Evolutionary conservation across 768 basidiomycete genomes (phyloP), one percentile per base, ranked within the genome.

Genomic region (Tylopilus balloui): DNA sequence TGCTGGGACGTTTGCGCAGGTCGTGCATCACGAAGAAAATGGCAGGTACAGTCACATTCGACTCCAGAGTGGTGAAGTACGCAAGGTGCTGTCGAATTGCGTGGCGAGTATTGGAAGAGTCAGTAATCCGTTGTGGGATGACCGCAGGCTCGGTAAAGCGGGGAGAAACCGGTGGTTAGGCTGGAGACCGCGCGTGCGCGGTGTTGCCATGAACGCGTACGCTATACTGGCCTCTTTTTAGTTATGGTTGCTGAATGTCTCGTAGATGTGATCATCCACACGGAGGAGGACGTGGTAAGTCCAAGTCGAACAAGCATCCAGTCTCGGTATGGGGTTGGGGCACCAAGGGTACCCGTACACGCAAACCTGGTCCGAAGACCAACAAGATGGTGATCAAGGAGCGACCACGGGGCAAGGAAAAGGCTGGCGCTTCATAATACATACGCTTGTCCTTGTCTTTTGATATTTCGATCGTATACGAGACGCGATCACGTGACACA

Each of bases 231-330:
- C 49, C 42, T 24, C 43, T 15, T 42, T 34, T 23, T 4, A 36
- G 28, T 11, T 20, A 28, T 23, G 29, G n/a, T 25, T 27, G 3
- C 36, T 63, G 23, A 60, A 25, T 7, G 4, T 5, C 1, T 39
- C 45, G 9, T 48, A 92, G 90, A 39, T 79, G 78, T 47, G 92
- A 93, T 69, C 92, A 94, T 69, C 93, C 95, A 52, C 93, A 96
- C 65, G 94, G 94, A 69, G 94, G 95, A 74, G 95, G 95, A 69
- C 87, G 95, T 71, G 95, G 95, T 58, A 97, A 95, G 70, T 90
- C 88, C 52, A 98, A 99, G 77, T 91, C 90, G 50, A 84, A 94
- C 80, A 95, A 91, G 64, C 85, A 93, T 65, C 92, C 94, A 3
- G 84, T 88, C 23, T 92, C 90, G 11, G 81, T 89, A 45, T 96